Base-by-base conservation (phyloP, 1,139 yeast genomes). In the Eremothecium cymbalariae region DNA sequence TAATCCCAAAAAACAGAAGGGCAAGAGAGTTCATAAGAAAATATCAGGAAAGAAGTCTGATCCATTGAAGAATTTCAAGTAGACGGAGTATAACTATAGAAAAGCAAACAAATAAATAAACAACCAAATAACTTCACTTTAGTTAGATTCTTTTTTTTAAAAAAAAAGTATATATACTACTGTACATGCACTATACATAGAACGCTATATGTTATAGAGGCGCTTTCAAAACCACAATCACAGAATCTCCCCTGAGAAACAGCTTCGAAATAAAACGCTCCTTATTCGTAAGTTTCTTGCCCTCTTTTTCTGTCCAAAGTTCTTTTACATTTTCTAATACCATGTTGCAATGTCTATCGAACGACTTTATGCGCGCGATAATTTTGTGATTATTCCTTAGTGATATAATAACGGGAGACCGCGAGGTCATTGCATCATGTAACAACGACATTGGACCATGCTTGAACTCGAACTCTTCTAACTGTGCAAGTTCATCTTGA, bases 161-260 rank as follows among this genome's bases (percentile, higher is more conserved):
- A 13, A 5, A 11, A 11, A 11, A 5, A 5, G n/a, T 11, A 13
- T 21, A 13, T 21, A 21, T 13, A 21, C 22, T 11, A 21, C 13
- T 21, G 12, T 21, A 21, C 12, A 21, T 21, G 24, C n/a, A 21
- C n/a, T 21, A 21, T 21, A 13, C 24, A 21, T n/a, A n/a, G n/a
- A n/a, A n/a, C n/a, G n/a, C n/a, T n/a, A n/a, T n/a, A n/a, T 11
- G n/a, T 27, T 27, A 27, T 17, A 27, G 30, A 9, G 30, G 21
- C 21, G 62, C 59, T 38, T 77, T 80, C 46, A 88, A 66, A 2
- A 90, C 77, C 25, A 90, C 77, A 40, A 90, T 83, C 19, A 90
- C 95, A 1, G 95, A 82, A 60, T 90, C 99, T 1, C 99, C 99
- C 59, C 99, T 72, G 36, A 90, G 65, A 53, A 90, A 93, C 74